phyloP scores from a whole-genome alignment of 805 yeast species.

The Wickerhamiella azymoides region DNA sequence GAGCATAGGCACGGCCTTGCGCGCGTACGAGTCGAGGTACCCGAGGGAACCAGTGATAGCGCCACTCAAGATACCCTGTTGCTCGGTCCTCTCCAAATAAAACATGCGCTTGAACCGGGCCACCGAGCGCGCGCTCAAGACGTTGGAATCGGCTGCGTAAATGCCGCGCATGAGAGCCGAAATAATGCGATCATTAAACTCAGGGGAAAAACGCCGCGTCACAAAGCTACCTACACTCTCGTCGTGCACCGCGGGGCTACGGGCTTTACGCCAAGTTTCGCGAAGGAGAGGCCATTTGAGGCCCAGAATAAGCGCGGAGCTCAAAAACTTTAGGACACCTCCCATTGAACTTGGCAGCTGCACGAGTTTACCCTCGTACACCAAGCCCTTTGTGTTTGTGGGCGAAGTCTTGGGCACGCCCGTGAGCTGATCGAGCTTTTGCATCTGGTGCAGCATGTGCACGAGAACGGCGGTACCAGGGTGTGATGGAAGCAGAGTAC shows the following conservation, averaged over 20 bases:
- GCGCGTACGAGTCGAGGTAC: constrained; percentile 18
- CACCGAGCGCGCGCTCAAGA: constrained; percentile 43
- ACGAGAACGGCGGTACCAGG: constrained; percentile 39
- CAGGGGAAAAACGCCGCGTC: constrained; percentile 51
- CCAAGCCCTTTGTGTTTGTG: constrained; percentile 61
- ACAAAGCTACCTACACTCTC: constrained; percentile 62
- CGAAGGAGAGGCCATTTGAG: constrained; percentile 40
- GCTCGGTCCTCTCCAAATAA: constrained; percentile 36
- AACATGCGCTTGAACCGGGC: constrained; percentile 44
- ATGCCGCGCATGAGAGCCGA: constrained; percentile 84
- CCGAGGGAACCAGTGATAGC: constrained; percentile 27
- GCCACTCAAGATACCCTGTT: constrained; percentile 41
- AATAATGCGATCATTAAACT: constrained; percentile 39
- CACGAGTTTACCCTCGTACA: constrained; percentile 26
- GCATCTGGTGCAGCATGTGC: constrained; percentile 29
- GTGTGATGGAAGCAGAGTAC: constrained; percentile 74
- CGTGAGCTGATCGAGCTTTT: constrained; percentile 35
- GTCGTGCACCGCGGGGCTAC: constrained; percentile 30
- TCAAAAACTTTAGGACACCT: constrained; percentile 10
- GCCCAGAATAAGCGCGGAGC: constrained; percentile 29
- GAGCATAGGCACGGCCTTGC: constrained; percentile 18
- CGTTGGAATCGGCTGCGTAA: constrained; percentile 69
- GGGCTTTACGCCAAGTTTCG: constrained; percentile 22
- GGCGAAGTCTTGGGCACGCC: constrained; percentile 44
- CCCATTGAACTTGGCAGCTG: constrained; percentile 20